Conservation (phyloP, 805 yeast genomes). For the Komagataella pseudopastoris region DNA sequence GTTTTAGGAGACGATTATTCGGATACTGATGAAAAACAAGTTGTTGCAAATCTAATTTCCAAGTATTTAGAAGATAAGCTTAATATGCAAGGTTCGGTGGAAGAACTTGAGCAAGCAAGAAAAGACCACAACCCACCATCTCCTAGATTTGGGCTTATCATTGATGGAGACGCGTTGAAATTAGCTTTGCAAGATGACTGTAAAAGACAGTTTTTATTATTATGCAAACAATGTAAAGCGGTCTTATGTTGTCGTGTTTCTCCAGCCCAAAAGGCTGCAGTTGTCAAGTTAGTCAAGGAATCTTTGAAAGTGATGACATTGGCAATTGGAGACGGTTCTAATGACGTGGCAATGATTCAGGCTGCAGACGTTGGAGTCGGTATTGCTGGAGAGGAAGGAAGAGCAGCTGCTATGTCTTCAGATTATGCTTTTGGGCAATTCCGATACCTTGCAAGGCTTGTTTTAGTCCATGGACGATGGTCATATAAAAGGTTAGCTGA, state of each 20-base stretch:
- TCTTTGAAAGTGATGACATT: conserved; percentile 69
- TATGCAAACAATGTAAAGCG: conserved; percentile 71
- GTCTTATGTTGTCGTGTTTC: conserved; percentile 82
- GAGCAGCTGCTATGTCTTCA: conserved; percentile 81
- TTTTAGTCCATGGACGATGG: conserved; percentile 80
- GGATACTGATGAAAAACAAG: conserved; percentile 11
- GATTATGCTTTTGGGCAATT: conserved; percentile 82
- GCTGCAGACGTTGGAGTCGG: conserved; percentile 84
- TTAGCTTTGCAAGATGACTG: conserved; percentile 28
- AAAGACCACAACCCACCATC: conserved; percentile 54
- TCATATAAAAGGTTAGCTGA: conserved; percentile 70
- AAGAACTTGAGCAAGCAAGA: conserved; percentile 42
- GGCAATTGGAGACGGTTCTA: conserved; percentile 83
- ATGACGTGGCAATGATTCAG: conserved; percentile 86
- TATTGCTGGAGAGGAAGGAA: conserved; percentile 85
- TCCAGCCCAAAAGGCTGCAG: conserved; percentile 81
- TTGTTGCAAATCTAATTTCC: conserved; percentile 33
- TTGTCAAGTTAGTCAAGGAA: conserved; percentile 64
- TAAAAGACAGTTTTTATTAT: conserved; percentile 45
- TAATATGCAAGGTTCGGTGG: conserved; percentile 41
- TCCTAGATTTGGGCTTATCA: conserved; percentile 54
- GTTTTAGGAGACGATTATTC: conserved; percentile 20
- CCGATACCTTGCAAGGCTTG: conserved; percentile 50
- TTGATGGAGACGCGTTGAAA: conserved; percentile 71
- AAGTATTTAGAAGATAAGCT: conserved; percentile 44